phyloP scores from a whole-genome alignment of 2,329 filamentous ascomycete genomes.

The Aureobasidium sp. region DNA sequence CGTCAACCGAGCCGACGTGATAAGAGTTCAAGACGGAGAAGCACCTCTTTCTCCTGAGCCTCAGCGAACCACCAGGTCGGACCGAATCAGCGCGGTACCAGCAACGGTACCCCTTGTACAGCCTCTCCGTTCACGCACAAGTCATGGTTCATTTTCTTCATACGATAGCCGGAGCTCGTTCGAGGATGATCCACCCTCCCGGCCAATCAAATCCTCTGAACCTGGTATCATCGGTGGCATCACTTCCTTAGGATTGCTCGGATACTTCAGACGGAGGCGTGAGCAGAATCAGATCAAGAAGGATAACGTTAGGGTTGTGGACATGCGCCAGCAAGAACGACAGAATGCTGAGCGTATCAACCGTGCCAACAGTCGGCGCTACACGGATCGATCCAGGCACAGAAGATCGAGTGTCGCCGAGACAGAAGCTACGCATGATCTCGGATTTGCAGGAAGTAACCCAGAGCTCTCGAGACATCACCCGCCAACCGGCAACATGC shows the following conservation, averaged over 20 bases:
- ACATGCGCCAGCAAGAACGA: conserved; percentile 40
- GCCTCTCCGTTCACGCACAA: conserved; percentile 10
- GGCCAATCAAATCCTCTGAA: conserved; percentile 18
- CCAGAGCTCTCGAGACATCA: conserved; percentile 34
- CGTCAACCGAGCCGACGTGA: conserved; percentile 37
- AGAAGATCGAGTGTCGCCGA: conserved; percentile 23
- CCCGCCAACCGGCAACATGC: conserved; percentile 22
- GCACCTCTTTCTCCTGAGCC: conserved; percentile 14
- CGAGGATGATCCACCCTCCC: conserved; percentile 8
- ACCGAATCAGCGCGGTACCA: neutral
- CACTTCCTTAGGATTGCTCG: conserved; percentile 35
- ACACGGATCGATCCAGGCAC: conserved; percentile 23
- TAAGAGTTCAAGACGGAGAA: conserved; percentile 36
- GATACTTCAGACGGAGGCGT: conserved; percentile 35
- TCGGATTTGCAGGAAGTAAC: conserved; percentile 34
- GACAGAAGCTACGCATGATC: conserved; percentile 28
- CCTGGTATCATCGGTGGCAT: conserved; percentile 38
- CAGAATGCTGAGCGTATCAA: conserved; percentile 31
- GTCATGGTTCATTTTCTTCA: conserved; percentile 15
- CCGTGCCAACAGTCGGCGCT: conserved; percentile 18
- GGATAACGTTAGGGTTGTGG: conserved; percentile 52
- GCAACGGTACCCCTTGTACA: neutral
- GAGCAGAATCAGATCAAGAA: conserved; percentile 47
- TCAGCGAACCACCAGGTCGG: conserved; percentile 2
- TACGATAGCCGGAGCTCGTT: conserved; percentile 14